phyloP scores from a whole-genome alignment of 352 stramenopile species.

The Paralagenidium karlingii region DNA sequence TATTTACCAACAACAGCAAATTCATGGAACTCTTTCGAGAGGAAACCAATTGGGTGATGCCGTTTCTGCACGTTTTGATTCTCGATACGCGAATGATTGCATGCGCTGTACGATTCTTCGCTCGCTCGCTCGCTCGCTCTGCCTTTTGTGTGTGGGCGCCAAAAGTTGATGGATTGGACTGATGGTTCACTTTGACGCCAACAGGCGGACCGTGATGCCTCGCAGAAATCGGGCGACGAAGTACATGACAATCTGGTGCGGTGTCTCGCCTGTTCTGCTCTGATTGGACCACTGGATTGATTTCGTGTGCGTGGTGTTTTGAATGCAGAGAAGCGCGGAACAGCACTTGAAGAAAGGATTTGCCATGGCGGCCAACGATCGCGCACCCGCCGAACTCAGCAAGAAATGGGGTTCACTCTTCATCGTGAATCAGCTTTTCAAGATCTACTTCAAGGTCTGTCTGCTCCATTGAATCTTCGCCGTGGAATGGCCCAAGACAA shows the following conservation, averaged over 20 bases:
- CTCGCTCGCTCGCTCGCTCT: no score
- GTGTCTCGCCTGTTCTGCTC: neutral
- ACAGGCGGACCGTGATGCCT: constrained; percentile 55
- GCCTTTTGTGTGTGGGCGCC: neutral
- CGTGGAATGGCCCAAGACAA: neutral
- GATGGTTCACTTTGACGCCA: constrained; percentile 2
- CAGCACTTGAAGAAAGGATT: constrained; percentile 83
- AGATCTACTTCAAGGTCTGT: constrained; percentile 93
- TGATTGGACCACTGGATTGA: neutral
- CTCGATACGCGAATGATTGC: constrained; percentile 70
- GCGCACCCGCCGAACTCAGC: constrained; percentile 59
- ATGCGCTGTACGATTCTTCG: constrained; percentile 15
- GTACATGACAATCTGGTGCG: constrained; percentile 55
- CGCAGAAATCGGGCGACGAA: constrained; percentile 47
- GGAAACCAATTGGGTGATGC: constrained; percentile 79
- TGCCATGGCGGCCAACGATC: constrained; percentile 75
- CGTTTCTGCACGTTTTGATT: constrained; percentile 67
- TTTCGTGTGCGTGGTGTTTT: no score
- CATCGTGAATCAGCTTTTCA: constrained; percentile 94
- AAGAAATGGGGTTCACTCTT: constrained; percentile 81
- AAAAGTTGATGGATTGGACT: neutral
- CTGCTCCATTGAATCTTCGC: neutral
- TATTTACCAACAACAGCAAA: constrained; percentile 23
- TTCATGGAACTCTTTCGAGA: constrained; percentile 79
- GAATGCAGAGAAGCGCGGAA: constrained; percentile 47